Evolutionary conservation across 2,329 filamentous ascomycete species (phyloP).

Genomic region (Phaeoacremonium minimum): DNA sequence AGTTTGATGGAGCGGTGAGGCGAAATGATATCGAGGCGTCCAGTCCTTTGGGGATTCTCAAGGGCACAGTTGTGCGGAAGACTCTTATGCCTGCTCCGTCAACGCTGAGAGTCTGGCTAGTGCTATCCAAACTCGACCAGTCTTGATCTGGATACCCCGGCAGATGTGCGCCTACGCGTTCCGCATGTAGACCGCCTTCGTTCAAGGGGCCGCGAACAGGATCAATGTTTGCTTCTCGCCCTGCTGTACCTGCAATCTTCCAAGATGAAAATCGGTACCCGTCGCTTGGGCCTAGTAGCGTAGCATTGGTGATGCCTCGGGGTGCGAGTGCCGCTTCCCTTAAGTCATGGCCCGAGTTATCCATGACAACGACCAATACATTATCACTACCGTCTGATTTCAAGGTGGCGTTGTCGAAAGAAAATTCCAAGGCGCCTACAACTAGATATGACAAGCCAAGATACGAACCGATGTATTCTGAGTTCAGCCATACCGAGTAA

Average conservation of each 20-base stretch:
- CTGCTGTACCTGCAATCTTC: slow-evolving; percentile 55
- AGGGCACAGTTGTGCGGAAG: slow-evolving; percentile 48
- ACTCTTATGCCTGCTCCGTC: slow-evolving; percentile 46
- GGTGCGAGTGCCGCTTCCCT: slow-evolving; percentile 40
- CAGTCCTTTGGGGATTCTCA: slow-evolving; percentile 43
- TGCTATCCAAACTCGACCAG: slow-evolving; percentile 29
- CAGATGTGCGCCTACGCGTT: slow-evolving; percentile 55
- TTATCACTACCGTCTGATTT: slow-evolving; percentile 30
- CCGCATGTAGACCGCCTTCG: slow-evolving; percentile 54
- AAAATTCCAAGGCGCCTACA: slow-evolving; percentile 33
- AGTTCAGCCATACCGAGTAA: slow-evolving; percentile 55
- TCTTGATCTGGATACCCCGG: slow-evolving; percentile 46
- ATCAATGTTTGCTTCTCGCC: slow-evolving; percentile 46
- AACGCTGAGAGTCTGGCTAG: slow-evolving; percentile 32
- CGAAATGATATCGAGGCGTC: slow-evolving; percentile 55
- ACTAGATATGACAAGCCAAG: slow-evolving; percentile 40
- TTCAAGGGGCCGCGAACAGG: slow-evolving; percentile 50
- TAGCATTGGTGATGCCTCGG: slow-evolving; percentile 48
- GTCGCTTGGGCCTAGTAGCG: slow-evolving; percentile 32
- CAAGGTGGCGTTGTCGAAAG: slow-evolving; percentile 45
- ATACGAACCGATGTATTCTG: slow-evolving; percentile 49
- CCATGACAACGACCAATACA: slow-evolving; percentile 50
- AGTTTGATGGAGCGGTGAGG: slow-evolving; percentile 37
- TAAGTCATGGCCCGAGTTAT: slow-evolving; percentile 57
- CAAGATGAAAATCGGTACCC: slow-evolving; percentile 42